These are phyloP conservation scores for Rusavskia elegans DNA, from an alignment of 495 filamentous ascomycete genomes.

Conservation along the genomic window DNA sequence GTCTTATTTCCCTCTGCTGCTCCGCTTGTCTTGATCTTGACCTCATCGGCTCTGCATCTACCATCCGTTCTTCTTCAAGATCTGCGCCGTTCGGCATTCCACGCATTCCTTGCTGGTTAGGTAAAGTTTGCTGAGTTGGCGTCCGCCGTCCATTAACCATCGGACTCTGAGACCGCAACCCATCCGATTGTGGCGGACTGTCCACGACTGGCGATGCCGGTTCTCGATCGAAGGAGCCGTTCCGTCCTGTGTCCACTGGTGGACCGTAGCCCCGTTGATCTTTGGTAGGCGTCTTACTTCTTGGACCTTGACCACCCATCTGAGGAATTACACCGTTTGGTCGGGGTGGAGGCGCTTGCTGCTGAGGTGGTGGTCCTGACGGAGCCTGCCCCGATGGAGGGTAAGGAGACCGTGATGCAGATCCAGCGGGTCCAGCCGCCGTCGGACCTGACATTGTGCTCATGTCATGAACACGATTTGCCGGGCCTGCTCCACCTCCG, in stretches of 20 bases:
- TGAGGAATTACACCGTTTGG: constrained; percentile 31
- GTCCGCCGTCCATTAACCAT: constrained; percentile 43
- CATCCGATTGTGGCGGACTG: constrained; percentile 20
- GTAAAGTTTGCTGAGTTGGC: constrained; percentile 34
- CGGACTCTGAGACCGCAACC: constrained; percentile 20
- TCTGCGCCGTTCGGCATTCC: constrained; percentile 4
- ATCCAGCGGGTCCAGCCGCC: constrained; percentile 14
- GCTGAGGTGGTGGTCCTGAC: constrained; percentile 71
- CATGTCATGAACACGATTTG: constrained; percentile 9
- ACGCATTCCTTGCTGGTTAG: constrained; percentile 24
- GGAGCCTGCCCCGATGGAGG: constrained; percentile 55
- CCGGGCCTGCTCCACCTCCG: constrained; percentile 17
- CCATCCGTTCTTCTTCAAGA: constrained; percentile 7
- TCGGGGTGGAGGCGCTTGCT: constrained; percentile 68
- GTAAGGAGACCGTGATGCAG: constrained; percentile 50
- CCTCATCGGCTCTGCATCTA: constrained; percentile 4
- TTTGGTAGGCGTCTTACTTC: constrained; percentile 47
- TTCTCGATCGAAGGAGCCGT: constrained; percentile 29
- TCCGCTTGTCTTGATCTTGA: constrained; percentile 14
- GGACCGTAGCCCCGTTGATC: constrained; percentile 32
- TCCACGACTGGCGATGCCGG: constrained; percentile 40
- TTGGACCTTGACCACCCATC: constrained; percentile 17
- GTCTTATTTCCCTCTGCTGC: constrained; percentile 6
- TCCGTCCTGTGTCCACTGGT: constrained; percentile 33
- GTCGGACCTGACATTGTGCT: constrained; percentile 9